A percentile compares a stretch with the other conserved stretches of the same genome.
Evolutionary conservation across 202 grass and related monocot genomes (phyloP).

Genomic region (Schoenoplectus tabernaemontani): DNA sequence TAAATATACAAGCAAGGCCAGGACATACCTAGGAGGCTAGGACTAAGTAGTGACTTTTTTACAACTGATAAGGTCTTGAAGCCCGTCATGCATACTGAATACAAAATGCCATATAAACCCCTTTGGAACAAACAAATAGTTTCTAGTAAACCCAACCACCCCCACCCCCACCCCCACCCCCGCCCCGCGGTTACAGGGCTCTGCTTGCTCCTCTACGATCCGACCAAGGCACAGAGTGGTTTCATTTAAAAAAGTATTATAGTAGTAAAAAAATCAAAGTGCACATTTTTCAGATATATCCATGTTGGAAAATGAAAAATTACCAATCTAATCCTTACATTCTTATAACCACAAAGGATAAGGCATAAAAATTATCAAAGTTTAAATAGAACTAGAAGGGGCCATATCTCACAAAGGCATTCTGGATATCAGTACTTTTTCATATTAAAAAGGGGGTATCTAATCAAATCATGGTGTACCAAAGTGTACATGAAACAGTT

Average conservation of each 20-base stretch:
- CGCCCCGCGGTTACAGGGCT: no score
- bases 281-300: no score
- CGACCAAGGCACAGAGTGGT: no score
- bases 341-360: not conserved
- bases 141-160: not conserved
- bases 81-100: not conserved
- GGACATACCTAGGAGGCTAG: not conserved
- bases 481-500: not conserved
- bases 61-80: not conserved
- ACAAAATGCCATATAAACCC: not conserved
- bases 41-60: not conserved
- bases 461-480: not conserved
- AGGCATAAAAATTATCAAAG: not conserved
- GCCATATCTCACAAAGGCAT: not conserved
- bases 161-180: no score
- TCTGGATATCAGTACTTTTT: not conserved
- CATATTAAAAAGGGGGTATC: not conserved
- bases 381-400: not conserved
- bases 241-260: no score
- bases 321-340: not conserved
- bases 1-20: not conserved
- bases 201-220: no score
- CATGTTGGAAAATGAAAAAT: not conserved
- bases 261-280: no score
- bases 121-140: not conserved